Evolutionary conservation across 257 asterid genomes (phyloP).

Genomic region (Thymus mandschuricus): DNA sequence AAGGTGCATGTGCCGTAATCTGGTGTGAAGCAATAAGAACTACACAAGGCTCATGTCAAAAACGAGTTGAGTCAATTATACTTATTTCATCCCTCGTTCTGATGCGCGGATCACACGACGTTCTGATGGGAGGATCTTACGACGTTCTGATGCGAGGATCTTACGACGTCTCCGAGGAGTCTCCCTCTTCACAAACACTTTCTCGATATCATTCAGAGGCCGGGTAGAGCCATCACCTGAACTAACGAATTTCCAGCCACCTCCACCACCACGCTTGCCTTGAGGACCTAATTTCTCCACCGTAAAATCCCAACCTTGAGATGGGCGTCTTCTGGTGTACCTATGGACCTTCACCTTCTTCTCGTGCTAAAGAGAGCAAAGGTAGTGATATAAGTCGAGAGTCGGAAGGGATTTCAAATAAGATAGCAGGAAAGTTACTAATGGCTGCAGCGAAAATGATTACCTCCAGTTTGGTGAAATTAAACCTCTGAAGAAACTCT

Average conservation of each 20-base stretch:
- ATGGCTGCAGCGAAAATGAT: not conserved
- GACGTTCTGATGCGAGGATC: slow-evolving; percentile 51
- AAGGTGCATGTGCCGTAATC: not conserved
- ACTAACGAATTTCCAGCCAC: slow-evolving; percentile 89
- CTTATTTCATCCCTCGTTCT: not conserved
- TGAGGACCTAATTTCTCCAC: slow-evolving; percentile 83
- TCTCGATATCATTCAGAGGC: slow-evolving; percentile 78
- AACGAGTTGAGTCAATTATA: not conserved
- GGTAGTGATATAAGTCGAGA: not conserved
- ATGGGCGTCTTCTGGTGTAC: slow-evolving; percentile 90
- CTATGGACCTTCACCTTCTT: slow-evolving; percentile 81
- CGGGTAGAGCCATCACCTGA: slow-evolving; percentile 87
- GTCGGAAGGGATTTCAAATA: not conserved
- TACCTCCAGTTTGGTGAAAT: slow-evolving; percentile 92
- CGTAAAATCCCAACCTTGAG: slow-evolving; percentile 82
- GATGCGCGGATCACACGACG: slow-evolving; percentile 64
- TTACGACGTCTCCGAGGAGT: slow-evolving; percentile 74
- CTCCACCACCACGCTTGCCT: slow-evolving; percentile 85
- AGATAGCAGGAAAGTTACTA: not conserved
- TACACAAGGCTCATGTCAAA: not conserved
- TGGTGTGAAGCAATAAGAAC: not conserved
- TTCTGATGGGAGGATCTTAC: slow-evolving; percentile 57
- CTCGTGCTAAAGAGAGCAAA: slow-evolving; percentile 47
- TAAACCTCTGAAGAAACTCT: slow-evolving; percentile 79
- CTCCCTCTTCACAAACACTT: slow-evolving; percentile 87